Base-by-base conservation (phyloP, 306 rosid genomes). In the Rubus parviflorus region DNA sequence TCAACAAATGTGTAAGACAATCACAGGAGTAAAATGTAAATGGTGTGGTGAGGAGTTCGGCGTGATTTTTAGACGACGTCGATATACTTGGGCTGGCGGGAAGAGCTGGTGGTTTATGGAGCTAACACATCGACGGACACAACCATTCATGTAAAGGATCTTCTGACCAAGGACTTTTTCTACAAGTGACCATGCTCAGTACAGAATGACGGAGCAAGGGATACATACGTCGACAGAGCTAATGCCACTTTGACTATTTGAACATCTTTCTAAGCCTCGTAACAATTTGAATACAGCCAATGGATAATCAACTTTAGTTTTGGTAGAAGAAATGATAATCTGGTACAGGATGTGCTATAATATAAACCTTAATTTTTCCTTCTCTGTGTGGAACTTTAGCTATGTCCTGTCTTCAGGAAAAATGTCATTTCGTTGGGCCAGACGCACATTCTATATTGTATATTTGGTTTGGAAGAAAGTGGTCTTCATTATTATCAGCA, bases 51-150 rank as follows among this genome's bases (percentile, higher is more conserved):
- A 64, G 52, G 63, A 54, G 52, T 62, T 9, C 37, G 78, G 19
- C 75, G 75, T 64, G 72, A 53, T 57, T 77, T 78, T 81, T 81
- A 30, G 54, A 52, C 65, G 4, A 70, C 79, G 66, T 79, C 79
- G 71, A 45, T 46, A 41, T 58, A 73, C 54, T 78, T 70, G 54
- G 51, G 53, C 81, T 35, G 19, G 49, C 51, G 9, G 10, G 72
- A 70, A 37, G 64, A 12, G 52, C 9, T 25, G 80, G 68, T 23
- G 77, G 61, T 56, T 51, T 61, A 3, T 17, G 60, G 73, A 70
- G 77, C 62, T 14, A 61, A 62, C 52, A 5, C 49, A 46, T 69
- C 20, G 57, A 47, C 45, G 30, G n/a, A 67, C 10, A 56, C 16
- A 17, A 3, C 17, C 25, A 11, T 20, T 70, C 25, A 37, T 53